Evolutionary conservation across 2,329 filamentous ascomycete species (phyloP), one percentile per base, ranked within the genome.

Genomic region (Ceratocystis smalleyi): DNA sequence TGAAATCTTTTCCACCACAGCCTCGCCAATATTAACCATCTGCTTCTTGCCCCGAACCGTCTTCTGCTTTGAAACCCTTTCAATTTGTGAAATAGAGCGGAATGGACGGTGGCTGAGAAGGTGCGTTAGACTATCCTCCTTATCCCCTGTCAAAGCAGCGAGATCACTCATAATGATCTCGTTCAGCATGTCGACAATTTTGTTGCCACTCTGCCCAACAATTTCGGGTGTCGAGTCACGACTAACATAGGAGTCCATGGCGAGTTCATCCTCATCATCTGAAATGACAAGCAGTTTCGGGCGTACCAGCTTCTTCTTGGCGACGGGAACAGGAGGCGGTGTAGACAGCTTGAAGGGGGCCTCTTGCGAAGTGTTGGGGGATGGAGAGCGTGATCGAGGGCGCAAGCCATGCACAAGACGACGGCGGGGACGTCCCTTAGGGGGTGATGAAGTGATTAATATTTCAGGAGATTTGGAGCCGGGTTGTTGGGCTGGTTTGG

Each of bases 141-240:
- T 85, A 66, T 88, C 84, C 40, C 85, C 85, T 0, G 89, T 89
- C 67, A 96, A 85, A 69, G 95, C 91, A 1, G 87, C 83, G 51
- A 99, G 81, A 65, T 92, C 89, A 43, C 86, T 81, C 8, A 83
- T 76, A 4, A 84, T 83, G 72, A 89, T 94, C 0, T 79, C 83
- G 71, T 97, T 97, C 73, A 99, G 85, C 70, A 91, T 95, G 6
- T 84, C 80, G 32, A 97, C 77, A 5, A 96, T 82, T 60, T 73
- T 72, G 59, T 74, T 72, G 47, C 72, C 72, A 47, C 73, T 73
- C n/a, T 74, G 71, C 8, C 55, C 61, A 40, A 49, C 30, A 4
- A 67, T 67, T 27, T 69, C 67, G 10, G 68, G 64, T 5, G 65
- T 63, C 19, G 61, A 61, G n/a, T 68, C 65, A 12, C 65, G 65